Percentiles rank a stretch among this genome's conserved stretches.
These are phyloP conservation scores for Fusarium nematophilum DNA, from an alignment of 2,329 filamentous ascomycete species.

Conservation along the genomic window DNA sequence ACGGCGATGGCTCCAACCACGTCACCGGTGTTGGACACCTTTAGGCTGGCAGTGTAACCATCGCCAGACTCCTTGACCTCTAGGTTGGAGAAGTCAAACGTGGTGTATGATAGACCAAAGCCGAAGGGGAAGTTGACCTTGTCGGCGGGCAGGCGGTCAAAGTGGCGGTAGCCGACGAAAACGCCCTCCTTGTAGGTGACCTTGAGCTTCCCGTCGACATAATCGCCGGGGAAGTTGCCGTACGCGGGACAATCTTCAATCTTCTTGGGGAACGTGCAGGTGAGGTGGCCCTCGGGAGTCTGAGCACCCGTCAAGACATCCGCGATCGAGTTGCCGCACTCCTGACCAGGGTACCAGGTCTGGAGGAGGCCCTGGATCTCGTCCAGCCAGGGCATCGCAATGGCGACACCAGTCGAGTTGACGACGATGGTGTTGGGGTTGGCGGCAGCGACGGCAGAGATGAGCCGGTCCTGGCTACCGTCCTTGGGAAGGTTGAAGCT, in stretches of 20 bases:
- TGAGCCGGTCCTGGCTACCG: slow-evolving; percentile 69
- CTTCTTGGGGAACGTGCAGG: slow-evolving; percentile 70
- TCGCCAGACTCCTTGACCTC: slow-evolving; percentile 45
- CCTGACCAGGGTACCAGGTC: slow-evolving; percentile 78
- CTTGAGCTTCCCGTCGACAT: slow-evolving; percentile 58
- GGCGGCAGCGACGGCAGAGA: slow-evolving; percentile 64
- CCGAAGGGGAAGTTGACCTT: slow-evolving; percentile 74
- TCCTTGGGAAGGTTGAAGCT: slow-evolving; percentile 74
- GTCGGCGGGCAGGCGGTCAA: slow-evolving; percentile 68
- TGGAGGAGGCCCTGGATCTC: slow-evolving; percentile 70
- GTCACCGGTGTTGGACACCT: slow-evolving; percentile 68
- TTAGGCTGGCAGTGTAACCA: slow-evolving; percentile 58
- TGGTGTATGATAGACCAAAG: slow-evolving; percentile 56
- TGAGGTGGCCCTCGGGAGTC: slow-evolving; percentile 73
- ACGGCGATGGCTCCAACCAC: slow-evolving; percentile 63
- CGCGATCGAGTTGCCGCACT: slow-evolving; percentile 75
- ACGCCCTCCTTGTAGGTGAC: slow-evolving; percentile 77
- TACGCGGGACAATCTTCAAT: slow-evolving; percentile 73
- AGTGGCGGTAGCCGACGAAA: slow-evolving; percentile 76
- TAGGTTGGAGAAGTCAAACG: slow-evolving; percentile 73
- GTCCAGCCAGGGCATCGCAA: slow-evolving; percentile 68
- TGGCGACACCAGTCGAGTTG: slow-evolving; percentile 72
- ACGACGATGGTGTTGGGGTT: slow-evolving; percentile 72
- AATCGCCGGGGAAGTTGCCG: slow-evolving; percentile 68
- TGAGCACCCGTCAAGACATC: slow-evolving; percentile 73